Evolutionary conservation across 2,329 filamentous ascomycete genomes (phyloP), one percentile per base, ranked within the genome.

Genomic region (Cladosporium halotolerans): DNA sequence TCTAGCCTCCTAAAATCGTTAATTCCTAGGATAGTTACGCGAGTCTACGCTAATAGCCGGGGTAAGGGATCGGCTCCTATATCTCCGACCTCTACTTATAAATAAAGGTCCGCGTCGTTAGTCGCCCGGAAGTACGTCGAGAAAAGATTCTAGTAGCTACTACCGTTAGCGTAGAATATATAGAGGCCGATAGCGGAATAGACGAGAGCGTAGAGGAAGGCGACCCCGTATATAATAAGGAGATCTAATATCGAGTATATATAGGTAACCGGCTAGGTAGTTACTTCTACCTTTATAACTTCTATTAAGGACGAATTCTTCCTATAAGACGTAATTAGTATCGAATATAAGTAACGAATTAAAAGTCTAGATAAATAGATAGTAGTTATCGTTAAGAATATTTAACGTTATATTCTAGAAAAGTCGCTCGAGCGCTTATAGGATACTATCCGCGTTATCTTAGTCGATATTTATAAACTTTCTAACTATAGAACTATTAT

Each of bases 81-180:
- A 19, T 47, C 51, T 7, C 13, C 33, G 9, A 18, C 7, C 13
- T 28, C 16, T 2, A 53, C 33, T 4, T 47, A 28, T 14, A n/a
- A 13, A 13, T 23, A 32, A 4, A 53, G 9, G 31, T 36, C 51
- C 6, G 13, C 13, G n/a, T 46, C 33, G 36, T 53, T 53, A 4
- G 44, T 53, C n/a, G 51, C 43, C 4, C 51, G 42, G 14, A 53
- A 18, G 32, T 53, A 53, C 3, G 51, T 53, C 23, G 51, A 46
- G 51, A 46, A 53, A 3, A 53, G 5, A 18, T 46, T 46, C 18
- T 53, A 42, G 34, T 53, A 46, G 51, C 51, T 53, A 1, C 42
- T 32, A 1, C 44, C 9, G 42, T 53, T 53, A 7, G 23, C 23
- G 14, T 41, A 41, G 16, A 53, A 47, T 11, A 43, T 34, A 9